Base-by-base conservation (phyloP, 164 flowering plant genomes). In the Buxus sempervirens region DNA sequence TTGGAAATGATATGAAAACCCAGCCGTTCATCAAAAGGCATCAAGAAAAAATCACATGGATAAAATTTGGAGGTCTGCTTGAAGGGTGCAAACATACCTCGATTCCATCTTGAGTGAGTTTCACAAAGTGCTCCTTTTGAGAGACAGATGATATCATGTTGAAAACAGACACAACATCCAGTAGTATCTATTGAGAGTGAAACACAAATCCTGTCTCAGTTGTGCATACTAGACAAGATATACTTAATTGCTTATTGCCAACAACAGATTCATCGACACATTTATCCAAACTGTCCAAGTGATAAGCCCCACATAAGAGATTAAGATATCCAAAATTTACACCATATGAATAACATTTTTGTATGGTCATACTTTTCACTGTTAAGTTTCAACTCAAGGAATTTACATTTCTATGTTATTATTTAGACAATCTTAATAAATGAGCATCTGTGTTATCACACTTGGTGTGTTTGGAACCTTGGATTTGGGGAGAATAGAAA, bases 131-230 rank as follows among this genome's bases (percentile, higher is more conserved):
- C 72, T 83, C 76, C 74, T 79, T 82, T 57, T 75, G 86, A 62
- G 91, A 80, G 25, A 88, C 66, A 62, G 85, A 79, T 62, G 93
- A 82, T 24, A 89, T 88, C 64, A 72, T 66, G 76, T 93, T 90
- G 84, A 81, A 90, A 26, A 86, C 78, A 8, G 79, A 68, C 60
- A 89, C 93, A 63, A 82, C 79, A 74, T 90, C 90, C 32, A 93
- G 89, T 51, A 93, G 67, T 56, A 90, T 84, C 98, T 93, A 88
- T 59, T 60, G 59, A 61, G 60, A 62, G 60, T 66, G 61, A 53
- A 72, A 45, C 12, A 24, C 15, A 58, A 58, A 68, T 16, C n/a
- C 24, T 23, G 58, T 2, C 14, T 12, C 19, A 63, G 55, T 45
- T 0, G 38, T 25, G 36, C 63, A 24, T 19, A 16, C 6, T 8